phyloP scores from a whole-genome alignment of 116 monocot species.

The Cymodocea nodosa region DNA sequence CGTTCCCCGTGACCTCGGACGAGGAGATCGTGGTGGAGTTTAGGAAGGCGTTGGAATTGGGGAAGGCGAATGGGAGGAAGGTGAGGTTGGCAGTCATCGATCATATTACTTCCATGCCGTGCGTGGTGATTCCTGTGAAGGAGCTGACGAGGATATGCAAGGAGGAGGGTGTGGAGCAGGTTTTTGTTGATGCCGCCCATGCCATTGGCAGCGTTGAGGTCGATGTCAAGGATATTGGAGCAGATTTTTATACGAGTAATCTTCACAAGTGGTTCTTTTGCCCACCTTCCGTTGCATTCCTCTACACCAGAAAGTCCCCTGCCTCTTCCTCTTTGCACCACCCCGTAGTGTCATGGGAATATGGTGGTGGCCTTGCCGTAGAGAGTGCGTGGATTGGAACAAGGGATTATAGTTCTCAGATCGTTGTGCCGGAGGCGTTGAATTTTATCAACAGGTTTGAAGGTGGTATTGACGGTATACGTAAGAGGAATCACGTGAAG shows the following conservation, averaged over 20 bases:
- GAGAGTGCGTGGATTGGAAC: slow-evolving; percentile 89
- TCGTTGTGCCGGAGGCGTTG: slow-evolving; percentile 50
- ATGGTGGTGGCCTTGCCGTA: slow-evolving; percentile 65
- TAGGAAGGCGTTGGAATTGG: slow-evolving; percentile 37
- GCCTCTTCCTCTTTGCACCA: slow-evolving; percentile 40
- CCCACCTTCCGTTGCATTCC: slow-evolving; percentile 67
- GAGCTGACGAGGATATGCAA: slow-evolving; percentile 62
- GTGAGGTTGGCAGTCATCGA: slow-evolving; percentile 81
- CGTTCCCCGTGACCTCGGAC: slow-evolving; percentile 57
- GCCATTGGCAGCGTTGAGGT: slow-evolving; percentile 61
- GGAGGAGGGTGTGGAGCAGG: slow-evolving; percentile 80
- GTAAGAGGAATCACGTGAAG: slow-evolving; percentile 57
- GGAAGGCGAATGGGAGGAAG: slow-evolving; percentile 32
- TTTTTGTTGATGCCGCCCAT: slow-evolving; percentile 75
- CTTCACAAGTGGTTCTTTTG: slow-evolving; percentile 94
- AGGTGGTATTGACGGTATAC: slow-evolving; percentile 64
- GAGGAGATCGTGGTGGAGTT: slow-evolving; percentile 57
- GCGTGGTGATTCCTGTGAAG: slow-evolving; percentile 73
- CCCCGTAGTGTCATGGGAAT: slow-evolving; percentile 75
- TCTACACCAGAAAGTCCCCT: slow-evolving; percentile 30
- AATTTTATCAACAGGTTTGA: slow-evolving; percentile 67
- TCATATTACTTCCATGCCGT: slow-evolving; percentile 88
- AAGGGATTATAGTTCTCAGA: slow-evolving; percentile 73
- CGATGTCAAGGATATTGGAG: slow-evolving; percentile 66
- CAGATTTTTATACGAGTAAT: slow-evolving; percentile 80